phyloP scores from a whole-genome alignment of 345 rosid species.

The Luvunga scandens region DNA sequence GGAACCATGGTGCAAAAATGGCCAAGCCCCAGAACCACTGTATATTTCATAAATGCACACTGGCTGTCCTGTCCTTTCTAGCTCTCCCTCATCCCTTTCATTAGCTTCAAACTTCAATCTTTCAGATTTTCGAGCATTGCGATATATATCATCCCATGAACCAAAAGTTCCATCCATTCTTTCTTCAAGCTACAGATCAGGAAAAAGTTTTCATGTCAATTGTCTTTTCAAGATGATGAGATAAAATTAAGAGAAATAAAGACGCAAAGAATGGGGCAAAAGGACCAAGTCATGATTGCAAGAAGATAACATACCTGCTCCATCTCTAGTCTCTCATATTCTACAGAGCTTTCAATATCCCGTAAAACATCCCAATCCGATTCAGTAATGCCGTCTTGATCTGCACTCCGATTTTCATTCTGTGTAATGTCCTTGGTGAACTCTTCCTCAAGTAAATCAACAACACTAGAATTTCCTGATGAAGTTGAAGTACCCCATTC shows the following conservation, averaged over 20 bases:
- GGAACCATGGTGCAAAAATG: slow-evolving; percentile 94
- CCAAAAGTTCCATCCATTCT: slow-evolving; percentile 72
- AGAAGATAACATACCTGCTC: slow-evolving; percentile 72
- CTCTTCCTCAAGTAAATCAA: slow-evolving; percentile 64
- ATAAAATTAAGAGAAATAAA: neutral
- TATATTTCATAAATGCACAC: slow-evolving; percentile 94
- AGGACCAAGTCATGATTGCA: neutral
- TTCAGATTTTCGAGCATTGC: slow-evolving; percentile 81
- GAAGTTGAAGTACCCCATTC: slow-evolving; percentile 26
- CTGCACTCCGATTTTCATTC: slow-evolving; percentile 37
- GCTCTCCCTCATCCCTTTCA: slow-evolving; percentile 98
- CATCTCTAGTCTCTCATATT: slow-evolving; percentile 70
- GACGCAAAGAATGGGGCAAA: neutral
- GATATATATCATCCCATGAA: slow-evolving; percentile 87
- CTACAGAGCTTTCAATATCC: slow-evolving; percentile 65
- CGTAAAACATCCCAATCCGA: slow-evolving; percentile 64
- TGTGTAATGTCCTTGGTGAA: slow-evolving; percentile 36
- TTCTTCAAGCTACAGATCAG: slow-evolving; percentile 70
- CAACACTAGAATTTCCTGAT: slow-evolving; percentile 39
- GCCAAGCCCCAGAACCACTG: slow-evolving; percentile 89
- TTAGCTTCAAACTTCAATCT: slow-evolving; percentile 83
- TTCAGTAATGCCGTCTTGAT: slow-evolving; percentile 56
- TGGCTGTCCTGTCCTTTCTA: slow-evolving; percentile 94
- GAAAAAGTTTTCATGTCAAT: slow-evolving; percentile 21
- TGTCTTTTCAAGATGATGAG: slow-evolving; percentile 13